These are phyloP conservation scores for Globisporangium recalcitrans DNA, from an alignment of 352 stramenopile species.

Conservation along the genomic window DNA sequence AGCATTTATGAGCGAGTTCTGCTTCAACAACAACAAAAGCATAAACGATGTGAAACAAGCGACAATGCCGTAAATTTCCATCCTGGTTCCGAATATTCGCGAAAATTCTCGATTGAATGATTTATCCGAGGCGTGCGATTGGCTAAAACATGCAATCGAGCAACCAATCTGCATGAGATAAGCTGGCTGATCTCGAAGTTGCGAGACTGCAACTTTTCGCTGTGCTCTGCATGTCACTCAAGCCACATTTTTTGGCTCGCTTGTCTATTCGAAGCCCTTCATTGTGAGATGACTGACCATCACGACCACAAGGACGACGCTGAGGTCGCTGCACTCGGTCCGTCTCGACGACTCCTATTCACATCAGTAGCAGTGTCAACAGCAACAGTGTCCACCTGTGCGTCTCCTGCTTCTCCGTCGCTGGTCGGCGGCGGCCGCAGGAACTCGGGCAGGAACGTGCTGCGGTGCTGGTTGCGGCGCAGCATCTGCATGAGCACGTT, in stretches of 20 bases:
- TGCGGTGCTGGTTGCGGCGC: slow-evolving; percentile 19
- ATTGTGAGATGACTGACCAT: not conserved
- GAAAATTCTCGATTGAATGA: slow-evolving; percentile 26
- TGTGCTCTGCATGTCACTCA: slow-evolving; percentile 6
- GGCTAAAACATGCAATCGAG: not conserved
- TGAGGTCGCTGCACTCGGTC: not conserved
- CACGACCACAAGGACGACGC: not conserved
- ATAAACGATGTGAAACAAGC: not conserved
- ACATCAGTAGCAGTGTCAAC: too few species aligned
- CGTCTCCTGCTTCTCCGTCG: not conserved
- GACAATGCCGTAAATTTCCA: not conserved
- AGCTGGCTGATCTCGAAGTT: not conserved
- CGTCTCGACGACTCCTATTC: not conserved
- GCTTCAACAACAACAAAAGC: slow-evolving; percentile 2
- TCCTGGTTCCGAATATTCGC: slow-evolving; percentile 14
- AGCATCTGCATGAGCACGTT: slow-evolving; percentile 64
- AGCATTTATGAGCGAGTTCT: not conserved
- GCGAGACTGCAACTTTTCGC: not conserved
- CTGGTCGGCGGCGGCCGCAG: not conserved
- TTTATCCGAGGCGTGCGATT: not conserved
- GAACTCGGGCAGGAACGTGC: slow-evolving; percentile 15
- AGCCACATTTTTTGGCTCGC: not conserved
- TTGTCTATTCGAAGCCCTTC: not conserved
- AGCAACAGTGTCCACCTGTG: not conserved
- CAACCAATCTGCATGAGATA: not conserved